A percentile compares a stretch with the other conserved stretches of the same genome.
Conservation (phyloP, 2,329 filamentous ascomycete genomes). For the Cladosporium halotolerans region DNA sequence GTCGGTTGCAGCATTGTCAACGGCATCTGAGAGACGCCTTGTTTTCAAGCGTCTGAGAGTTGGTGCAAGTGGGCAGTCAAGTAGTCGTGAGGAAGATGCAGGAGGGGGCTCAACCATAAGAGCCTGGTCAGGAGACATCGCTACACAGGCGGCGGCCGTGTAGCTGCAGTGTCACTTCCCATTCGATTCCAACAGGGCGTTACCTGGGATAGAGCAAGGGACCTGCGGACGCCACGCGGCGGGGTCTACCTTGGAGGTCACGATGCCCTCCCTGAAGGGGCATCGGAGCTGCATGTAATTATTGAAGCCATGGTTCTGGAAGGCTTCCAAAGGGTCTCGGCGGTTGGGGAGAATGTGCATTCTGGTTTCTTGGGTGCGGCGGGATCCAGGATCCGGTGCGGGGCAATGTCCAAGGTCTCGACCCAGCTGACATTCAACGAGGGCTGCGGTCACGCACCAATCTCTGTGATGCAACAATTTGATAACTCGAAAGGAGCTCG, state of each 20-base stretch:
- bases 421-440: too few species aligned
- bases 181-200: conserved; percentile 1
- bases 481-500: too few species aligned
- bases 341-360: neutral
- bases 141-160: neutral
- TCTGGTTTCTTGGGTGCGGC: conserved; percentile 1
- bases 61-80: too few species aligned
- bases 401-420: too few species aligned
- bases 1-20: neutral
- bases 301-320: conserved; percentile 6
- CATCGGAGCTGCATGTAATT: neutral
- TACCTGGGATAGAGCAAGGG: conserved; percentile 1
- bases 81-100: too few species aligned
- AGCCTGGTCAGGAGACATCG: conserved; percentile 3
- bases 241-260: conserved; percentile 3
- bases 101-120: too few species aligned
- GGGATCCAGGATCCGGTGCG: neutral
- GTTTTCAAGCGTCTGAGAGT: too few species aligned
- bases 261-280: neutral
- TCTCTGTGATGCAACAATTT: too few species aligned
- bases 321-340: conserved; percentile 5
- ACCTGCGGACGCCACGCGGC: neutral
- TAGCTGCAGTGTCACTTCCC: neutral
- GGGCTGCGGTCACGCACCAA: too few species aligned
- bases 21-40: neutral